Conservation (phyloP, 352 stramenopile species). For the Phytophthora nicotianae region DNA sequence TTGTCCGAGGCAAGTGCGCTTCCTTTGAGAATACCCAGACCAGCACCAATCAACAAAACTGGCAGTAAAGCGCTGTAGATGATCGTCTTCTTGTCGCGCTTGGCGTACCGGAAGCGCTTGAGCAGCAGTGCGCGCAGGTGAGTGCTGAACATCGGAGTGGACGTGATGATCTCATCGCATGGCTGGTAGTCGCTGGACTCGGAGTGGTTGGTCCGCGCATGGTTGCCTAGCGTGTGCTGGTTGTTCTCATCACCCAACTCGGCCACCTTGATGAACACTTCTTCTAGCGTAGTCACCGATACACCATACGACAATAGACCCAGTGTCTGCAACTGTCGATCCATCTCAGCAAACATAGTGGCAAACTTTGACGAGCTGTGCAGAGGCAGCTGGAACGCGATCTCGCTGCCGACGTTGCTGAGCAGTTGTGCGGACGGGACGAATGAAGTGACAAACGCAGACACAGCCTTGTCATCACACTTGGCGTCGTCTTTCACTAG, state of each 20-base stretch:
- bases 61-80: constrained; percentile 78
- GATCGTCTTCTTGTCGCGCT: constrained; percentile 85
- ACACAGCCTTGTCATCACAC: constrained; percentile 41
- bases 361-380: constrained; percentile 33
- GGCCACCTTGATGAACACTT: constrained; percentile 92
- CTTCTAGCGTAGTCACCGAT: constrained; percentile 92
- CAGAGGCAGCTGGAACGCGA: constrained; percentile 79
- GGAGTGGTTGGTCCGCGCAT: constrained; percentile 6
- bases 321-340: constrained; percentile 26
- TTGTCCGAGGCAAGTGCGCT: constrained; percentile 57
- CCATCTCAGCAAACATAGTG: neutral
- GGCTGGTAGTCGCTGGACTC: constrained; percentile 9
- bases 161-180: constrained; percentile 25
- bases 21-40: constrained; percentile 74
- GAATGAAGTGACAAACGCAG: constrained; percentile 9
- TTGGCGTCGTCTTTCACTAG: constrained; percentile 33
- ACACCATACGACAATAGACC: constrained; percentile 72
- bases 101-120: constrained; percentile 91
- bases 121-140: constrained; percentile 89
- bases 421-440: constrained; percentile 49
- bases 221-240: constrained; percentile 57
- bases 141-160: constrained; percentile 23
- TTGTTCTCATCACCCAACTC: constrained; percentile 56
- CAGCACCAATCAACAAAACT: constrained; percentile 81
- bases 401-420: constrained; percentile 81